Evolutionary conservation across 148 eudicot genomes (phyloP).

Genomic region (Rhododendron ovatum): DNA sequence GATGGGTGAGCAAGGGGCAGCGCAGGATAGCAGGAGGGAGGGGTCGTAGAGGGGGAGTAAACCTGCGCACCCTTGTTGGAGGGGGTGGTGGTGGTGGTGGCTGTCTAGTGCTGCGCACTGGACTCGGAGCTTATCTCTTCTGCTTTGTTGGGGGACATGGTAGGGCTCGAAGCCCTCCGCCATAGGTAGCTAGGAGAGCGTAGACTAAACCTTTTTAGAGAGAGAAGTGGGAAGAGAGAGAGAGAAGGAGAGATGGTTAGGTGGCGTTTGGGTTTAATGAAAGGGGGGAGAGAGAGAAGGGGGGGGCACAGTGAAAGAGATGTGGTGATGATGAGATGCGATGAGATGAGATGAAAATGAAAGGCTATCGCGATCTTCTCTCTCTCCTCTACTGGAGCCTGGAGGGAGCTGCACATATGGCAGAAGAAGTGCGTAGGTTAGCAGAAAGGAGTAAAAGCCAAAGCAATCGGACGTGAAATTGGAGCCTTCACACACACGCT

Average conservation of each 20-base stretch:
- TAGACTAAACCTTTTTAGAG: neutral
- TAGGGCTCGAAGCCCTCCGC: slow-evolving; percentile 24
- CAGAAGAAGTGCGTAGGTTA: slow-evolving; percentile 5
- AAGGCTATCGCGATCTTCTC: slow-evolving; percentile 26
- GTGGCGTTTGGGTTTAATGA: neutral
- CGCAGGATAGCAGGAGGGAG: slow-evolving; percentile 29
- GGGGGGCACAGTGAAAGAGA: slow-evolving; percentile 6
- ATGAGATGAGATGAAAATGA: slow-evolving; percentile 10
- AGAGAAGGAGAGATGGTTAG: neutral
- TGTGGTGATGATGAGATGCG: slow-evolving; percentile 15
- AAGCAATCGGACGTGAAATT: slow-evolving; percentile 7
- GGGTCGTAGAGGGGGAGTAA: slow-evolving; percentile 42
- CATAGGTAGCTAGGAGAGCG: slow-evolving; percentile 2
- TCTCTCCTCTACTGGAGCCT: neutral
- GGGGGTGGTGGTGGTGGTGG: neutral
- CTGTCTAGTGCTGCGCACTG: neutral
- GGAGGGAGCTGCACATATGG: slow-evolving; percentile 3
- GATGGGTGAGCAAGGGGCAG: slow-evolving; percentile 16
- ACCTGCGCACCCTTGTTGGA: slow-evolving; percentile 21
- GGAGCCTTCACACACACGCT: neutral
- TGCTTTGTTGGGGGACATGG: slow-evolving; percentile 58
- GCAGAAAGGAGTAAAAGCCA: neutral
- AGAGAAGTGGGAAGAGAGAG: slow-evolving; percentile 13
- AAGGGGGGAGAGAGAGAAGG: slow-evolving; percentile 7
- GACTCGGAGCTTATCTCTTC: slow-evolving; percentile 58